phyloP scores from a whole-genome alignment of 139 green algal species.

The Penium margaritaceum region DNA sequence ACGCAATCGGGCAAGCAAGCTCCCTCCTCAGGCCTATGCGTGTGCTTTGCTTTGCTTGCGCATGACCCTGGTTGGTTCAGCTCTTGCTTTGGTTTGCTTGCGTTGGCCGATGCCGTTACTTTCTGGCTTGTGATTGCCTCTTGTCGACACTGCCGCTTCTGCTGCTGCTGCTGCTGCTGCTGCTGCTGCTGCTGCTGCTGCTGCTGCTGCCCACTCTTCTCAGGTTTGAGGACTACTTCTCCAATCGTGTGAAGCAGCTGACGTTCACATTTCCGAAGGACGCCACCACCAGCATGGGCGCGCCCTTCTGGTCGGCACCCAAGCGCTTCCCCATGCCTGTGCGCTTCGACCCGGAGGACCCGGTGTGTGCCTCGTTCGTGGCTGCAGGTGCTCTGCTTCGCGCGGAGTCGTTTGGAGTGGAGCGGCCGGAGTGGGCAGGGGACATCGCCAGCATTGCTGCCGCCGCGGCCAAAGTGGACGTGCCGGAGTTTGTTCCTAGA shows the following conservation, averaged over 20 bases:
- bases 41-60: too few species aligned
- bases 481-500: constrained; percentile 73
- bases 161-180: too few species aligned
- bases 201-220: too few species aligned
- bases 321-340: constrained; percentile 90
- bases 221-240: constrained; percentile 67
- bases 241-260: constrained; percentile 84
- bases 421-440: constrained; percentile 37
- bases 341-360: constrained; percentile 68
- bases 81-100: too few species aligned
- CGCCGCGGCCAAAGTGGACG: constrained; percentile 56
- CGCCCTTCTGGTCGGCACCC: constrained; percentile 89
- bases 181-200: too few species aligned
- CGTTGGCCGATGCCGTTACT: too few species aligned
- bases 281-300: constrained; percentile 75
- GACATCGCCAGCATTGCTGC: constrained; percentile 41
- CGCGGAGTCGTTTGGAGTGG: constrained; percentile 76
- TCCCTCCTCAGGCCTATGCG: too few species aligned
- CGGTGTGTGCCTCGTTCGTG: constrained; percentile 63
- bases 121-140: too few species aligned
- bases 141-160: too few species aligned
- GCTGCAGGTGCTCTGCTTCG: constrained; percentile 79
- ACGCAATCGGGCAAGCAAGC: too few species aligned
- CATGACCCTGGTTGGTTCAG: too few species aligned
- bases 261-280: constrained; percentile 93